Evolutionary conservation across 148 eudicot species (phyloP), one percentile per base, ranked within the genome.

Genomic region (Polygonum aviculare): DNA sequence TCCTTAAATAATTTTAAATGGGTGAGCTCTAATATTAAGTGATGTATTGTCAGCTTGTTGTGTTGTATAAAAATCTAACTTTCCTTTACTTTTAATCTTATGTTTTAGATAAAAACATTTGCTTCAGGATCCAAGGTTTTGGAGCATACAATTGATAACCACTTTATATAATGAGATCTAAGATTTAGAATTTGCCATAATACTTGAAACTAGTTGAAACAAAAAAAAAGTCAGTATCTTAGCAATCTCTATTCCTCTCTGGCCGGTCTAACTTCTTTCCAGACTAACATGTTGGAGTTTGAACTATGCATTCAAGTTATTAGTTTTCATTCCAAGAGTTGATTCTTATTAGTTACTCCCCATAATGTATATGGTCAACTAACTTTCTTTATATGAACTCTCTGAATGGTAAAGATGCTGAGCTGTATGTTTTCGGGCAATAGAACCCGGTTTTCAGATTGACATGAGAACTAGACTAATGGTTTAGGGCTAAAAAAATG

Each of bases 1-100:
- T 10, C 12, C 16, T 10, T 59, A 5, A 10, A 16, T 62, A 2
- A 3, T 62, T 62, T 31, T 33, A 75, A 87, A 97, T 22, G 98
- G 99, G 99, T 95, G 78, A 88, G 98, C 81, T 40, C 19, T 65
- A 5, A 36, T 65, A 11, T 11, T 65, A 41, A 65, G 45, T 72
- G 69, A 1, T 11, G 38, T 4, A 26, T 10, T 12, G 0, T 12
- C 31, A 5, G 3, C 44, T 3, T 40, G 16, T 62, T 0, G 0
- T 31, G 31, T 33, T 33, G 12, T 15, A 14, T 12, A 18, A 33
- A 62, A 31, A 31, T 62, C 14, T 33, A 31, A 14, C 12, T 12
- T 62, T 62, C 69, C 41, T 60, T 26, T 26, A 21, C 9, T 10
- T 60, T 19, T 12, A 60, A 22, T 60, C 69, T 9, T 54, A 7